Conservation (phyloP, 441 rosid species). For the Macaranga tanarius region DNA sequence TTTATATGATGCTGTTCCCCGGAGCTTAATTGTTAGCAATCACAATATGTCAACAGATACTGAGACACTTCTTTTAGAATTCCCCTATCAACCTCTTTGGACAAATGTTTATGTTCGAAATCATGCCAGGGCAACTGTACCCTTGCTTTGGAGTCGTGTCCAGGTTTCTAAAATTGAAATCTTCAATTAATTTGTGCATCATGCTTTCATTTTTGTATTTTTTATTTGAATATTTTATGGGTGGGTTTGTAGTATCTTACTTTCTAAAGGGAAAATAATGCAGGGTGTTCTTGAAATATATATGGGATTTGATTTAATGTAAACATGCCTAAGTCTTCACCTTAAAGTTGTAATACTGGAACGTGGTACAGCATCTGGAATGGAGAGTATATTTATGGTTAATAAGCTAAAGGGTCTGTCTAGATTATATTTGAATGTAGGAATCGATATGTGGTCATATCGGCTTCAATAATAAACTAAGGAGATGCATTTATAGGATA, state of each 20-base stretch:
- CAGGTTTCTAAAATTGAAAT: conserved; percentile 56
- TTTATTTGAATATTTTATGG: neutral
- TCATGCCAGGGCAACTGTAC: conserved; percentile 91
- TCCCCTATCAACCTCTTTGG: conserved; percentile 94
- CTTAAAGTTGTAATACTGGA: neutral
- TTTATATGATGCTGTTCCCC: conserved; percentile 93
- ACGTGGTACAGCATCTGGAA: neutral
- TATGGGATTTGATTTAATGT: neutral
- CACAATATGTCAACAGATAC: conserved; percentile 86
- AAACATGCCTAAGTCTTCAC: neutral
- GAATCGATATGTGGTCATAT: neutral
- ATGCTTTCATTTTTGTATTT: neutral
- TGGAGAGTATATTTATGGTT: neutral
- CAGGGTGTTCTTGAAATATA: neutral
- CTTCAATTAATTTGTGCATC: conserved; percentile 4
- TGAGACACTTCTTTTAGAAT: conserved; percentile 93
- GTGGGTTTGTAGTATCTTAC: neutral
- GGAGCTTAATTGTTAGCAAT: conserved; percentile 86
- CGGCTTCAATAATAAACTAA: neutral
- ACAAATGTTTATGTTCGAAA: conserved; percentile 90
- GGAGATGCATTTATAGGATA: neutral
- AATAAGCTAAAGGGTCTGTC: neutral
- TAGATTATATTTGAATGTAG: neutral
- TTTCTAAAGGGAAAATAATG: conserved; percentile 8
- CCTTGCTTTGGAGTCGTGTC: conserved; percentile 98